Conservation (phyloP, 345 rosid genomes). For the Brassica incana region DNA sequence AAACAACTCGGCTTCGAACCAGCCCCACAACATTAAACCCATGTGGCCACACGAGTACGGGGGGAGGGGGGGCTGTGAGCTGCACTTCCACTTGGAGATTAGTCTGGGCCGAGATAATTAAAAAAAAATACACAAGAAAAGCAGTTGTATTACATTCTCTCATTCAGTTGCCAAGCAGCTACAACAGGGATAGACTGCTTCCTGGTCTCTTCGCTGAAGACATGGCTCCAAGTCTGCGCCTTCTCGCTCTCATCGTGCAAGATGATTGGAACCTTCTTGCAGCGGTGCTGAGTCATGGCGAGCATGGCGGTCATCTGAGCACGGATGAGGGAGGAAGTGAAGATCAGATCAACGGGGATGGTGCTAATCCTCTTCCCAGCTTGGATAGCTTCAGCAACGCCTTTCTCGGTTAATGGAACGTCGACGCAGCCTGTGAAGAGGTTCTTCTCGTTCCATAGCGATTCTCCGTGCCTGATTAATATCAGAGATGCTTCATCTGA, state of each 20-base stretch:
- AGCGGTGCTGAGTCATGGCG: slow-evolving; percentile 97
- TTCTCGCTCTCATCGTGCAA: slow-evolving; percentile 76
- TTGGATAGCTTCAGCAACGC: slow-evolving; percentile 94
- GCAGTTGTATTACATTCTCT: slow-evolving; percentile 69
- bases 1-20: too few species aligned
- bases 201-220: slow-evolving; percentile 82
- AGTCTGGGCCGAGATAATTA: too few species aligned
- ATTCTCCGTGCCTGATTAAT: slow-evolving; percentile 92
- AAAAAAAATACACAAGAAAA: not conserved
- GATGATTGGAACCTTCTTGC: slow-evolving; percentile 88
- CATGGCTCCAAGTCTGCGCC: slow-evolving; percentile 80
- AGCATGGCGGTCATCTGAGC: slow-evolving; percentile 99
- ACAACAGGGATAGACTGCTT: slow-evolving; percentile 84
- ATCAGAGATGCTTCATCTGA: slow-evolving; percentile 89
- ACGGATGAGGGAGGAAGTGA: slow-evolving; percentile 84
- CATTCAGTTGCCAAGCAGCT: slow-evolving; percentile 93
- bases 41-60: too few species aligned
- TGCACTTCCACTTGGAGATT: too few species aligned
- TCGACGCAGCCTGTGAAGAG: slow-evolving; percentile 97
- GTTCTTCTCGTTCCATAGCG: slow-evolving; percentile 98
- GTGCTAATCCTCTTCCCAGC: slow-evolving; percentile 98
- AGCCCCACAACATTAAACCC: too few species aligned
- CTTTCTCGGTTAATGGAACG: slow-evolving; percentile 93
- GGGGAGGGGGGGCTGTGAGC: too few species aligned
- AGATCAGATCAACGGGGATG: slow-evolving; percentile 93